phyloP scores from a whole-genome alignment of 805 yeast genomes.

The Saturnispora besseyi region DNA sequence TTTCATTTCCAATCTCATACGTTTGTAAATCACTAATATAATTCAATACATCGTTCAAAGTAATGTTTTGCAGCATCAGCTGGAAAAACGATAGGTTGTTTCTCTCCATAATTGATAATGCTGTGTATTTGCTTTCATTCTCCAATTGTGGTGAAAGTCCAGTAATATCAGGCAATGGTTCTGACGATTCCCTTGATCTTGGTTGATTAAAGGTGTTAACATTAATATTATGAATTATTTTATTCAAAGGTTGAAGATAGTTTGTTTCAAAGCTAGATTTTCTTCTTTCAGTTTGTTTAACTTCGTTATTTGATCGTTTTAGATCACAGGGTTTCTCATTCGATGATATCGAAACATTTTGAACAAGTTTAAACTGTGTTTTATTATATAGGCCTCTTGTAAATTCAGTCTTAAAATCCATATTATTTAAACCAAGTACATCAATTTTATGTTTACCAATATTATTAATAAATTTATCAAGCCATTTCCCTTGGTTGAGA shows the following conservation, averaged over 20 bases:
- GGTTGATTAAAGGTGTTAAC: conserved; percentile 13
- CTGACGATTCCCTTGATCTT: conserved; percentile 1
- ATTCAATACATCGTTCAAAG: conserved; percentile 25
- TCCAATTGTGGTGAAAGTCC: neutral
- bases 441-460: conserved; percentile 21
- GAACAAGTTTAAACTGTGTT: conserved; percentile 4
- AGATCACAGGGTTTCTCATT: neutral
- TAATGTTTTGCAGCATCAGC: conserved; percentile 15
- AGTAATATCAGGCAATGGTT: neutral
- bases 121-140: neutral
- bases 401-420: conserved; percentile 14
- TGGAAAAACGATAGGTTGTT: conserved; percentile 10
- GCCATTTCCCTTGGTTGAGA: conserved; percentile 52
- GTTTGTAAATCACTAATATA: conserved; percentile 32
- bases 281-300: neutral
- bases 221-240: conserved; percentile 26
- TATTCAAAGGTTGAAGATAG: conserved; percentile 25
- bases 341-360: neutral
- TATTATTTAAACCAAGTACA: conserved; percentile 22
- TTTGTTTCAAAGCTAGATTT: conserved; percentile 12
- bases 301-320: neutral
- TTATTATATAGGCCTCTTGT: conserved; percentile 1
- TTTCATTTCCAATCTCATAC: conserved; percentile 24
- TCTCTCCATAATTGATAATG: neutral
- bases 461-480: conserved; percentile 42